Evolutionary conservation across 805 yeast genomes (phyloP).

Genomic region (Candida cerambycidarum): DNA sequence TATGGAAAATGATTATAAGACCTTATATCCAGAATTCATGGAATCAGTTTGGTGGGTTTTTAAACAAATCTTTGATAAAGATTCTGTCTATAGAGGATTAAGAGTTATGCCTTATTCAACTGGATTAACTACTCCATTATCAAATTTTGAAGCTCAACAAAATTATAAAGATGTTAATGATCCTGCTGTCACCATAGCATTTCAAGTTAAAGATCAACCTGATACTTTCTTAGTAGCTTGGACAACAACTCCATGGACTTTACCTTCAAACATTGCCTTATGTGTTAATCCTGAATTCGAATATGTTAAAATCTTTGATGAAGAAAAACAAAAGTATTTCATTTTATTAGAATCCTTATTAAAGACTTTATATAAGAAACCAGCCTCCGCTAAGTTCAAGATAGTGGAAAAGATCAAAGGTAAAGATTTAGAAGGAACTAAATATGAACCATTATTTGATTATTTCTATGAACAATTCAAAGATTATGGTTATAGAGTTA

Average conservation of each 20-base stretch:
- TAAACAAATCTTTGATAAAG: slow-evolving; percentile 80
- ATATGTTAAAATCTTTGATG: slow-evolving; percentile 90
- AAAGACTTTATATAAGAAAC: slow-evolving; percentile 88
- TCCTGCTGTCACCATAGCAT: slow-evolving; percentile 93
- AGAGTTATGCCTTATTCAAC: slow-evolving; percentile 99
- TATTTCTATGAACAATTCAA: slow-evolving; percentile 75
- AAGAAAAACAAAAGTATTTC: slow-evolving; percentile 76
- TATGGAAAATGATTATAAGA: slow-evolving; percentile 97
- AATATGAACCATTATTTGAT: slow-evolving; percentile 80
- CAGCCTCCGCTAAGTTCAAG: slow-evolving; percentile 83
- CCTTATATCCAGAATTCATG: slow-evolving; percentile 94
- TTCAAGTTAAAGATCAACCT: slow-evolving; percentile 77
- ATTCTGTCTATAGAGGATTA: slow-evolving; percentile 88
- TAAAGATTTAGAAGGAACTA: slow-evolving; percentile 71
- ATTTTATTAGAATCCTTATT: slow-evolving; percentile 82
- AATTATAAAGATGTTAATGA: slow-evolving; percentile 96
- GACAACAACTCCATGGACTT: slow-evolving; percentile 99
- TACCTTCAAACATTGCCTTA: slow-evolving; percentile 89
- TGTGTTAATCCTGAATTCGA: slow-evolving; percentile 91
- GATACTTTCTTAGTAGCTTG: slow-evolving; percentile 88
- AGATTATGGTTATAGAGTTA: slow-evolving; percentile 79
- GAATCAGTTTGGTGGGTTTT: slow-evolving; percentile 99
- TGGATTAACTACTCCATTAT: slow-evolving; percentile 93
- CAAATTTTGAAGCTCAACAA: slow-evolving; percentile 97
- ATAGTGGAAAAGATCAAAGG: slow-evolving; percentile 81